These are phyloP conservation scores for Juglanconis oblonga DNA, from an alignment of 2,329 filamentous ascomycete genomes.

Conservation along the genomic window DNA sequence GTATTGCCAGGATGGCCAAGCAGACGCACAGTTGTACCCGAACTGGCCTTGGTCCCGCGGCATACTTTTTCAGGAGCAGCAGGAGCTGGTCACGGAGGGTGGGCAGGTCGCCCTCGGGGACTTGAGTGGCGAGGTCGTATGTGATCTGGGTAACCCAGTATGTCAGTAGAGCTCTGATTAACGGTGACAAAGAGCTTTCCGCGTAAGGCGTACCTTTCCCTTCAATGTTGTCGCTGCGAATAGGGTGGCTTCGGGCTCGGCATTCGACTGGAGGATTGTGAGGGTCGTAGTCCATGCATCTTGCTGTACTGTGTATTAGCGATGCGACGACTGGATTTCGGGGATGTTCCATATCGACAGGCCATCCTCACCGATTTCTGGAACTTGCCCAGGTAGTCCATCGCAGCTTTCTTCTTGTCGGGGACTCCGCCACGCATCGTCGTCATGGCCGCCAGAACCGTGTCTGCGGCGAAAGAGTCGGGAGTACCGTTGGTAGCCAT, in stretches of 20 bases:
- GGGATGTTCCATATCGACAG: not conserved
- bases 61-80: slow-evolving; percentile 75
- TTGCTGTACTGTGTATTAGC: slow-evolving; percentile 51
- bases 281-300: slow-evolving; percentile 90
- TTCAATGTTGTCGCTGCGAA: slow-evolving; percentile 97
- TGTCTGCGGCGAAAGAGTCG: slow-evolving; percentile 70
- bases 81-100: slow-evolving; percentile 82
- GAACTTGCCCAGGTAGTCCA: slow-evolving; percentile 83
- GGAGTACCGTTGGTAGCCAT: slow-evolving; percentile 68
- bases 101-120: slow-evolving; percentile 71
- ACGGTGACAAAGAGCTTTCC: slow-evolving; percentile 8
- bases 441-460: slow-evolving; percentile 80
- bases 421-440: slow-evolving; percentile 87
- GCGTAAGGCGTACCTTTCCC: slow-evolving; percentile 73
- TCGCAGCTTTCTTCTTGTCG: slow-evolving; percentile 82
- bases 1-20: slow-evolving; percentile 89
- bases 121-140: slow-evolving; percentile 84
- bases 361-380: slow-evolving; percentile 82
- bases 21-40: slow-evolving; percentile 93
- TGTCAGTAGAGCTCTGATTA: slow-evolving; percentile 14
- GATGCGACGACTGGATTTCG: not conserved
- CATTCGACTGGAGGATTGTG: slow-evolving; percentile 77
- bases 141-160: slow-evolving; percentile 65
- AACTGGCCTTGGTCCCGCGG: slow-evolving; percentile 77
- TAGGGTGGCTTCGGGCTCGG: slow-evolving; percentile 80